phyloP scores from a whole-genome alignment of 2,329 filamentous ascomycete genomes.

The Cordyceps cicadae region DNA sequence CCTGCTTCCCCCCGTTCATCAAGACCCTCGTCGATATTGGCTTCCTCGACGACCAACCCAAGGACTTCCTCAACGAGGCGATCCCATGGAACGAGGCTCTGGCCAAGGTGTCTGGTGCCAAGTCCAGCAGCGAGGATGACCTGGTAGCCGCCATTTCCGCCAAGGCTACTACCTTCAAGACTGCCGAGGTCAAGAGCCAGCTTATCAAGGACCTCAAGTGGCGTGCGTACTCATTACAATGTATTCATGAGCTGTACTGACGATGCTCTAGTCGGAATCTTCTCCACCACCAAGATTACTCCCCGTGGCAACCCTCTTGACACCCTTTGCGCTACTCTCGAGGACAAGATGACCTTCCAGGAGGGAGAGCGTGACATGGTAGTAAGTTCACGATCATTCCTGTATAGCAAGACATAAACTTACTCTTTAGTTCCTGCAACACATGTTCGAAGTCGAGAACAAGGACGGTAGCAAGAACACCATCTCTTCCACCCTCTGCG shows the following conservation, averaged over 20 bases:
- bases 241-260: neutral
- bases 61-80: conserved; percentile 56
- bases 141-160: conserved; percentile 64
- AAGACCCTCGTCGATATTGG: conserved; percentile 80
- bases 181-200: conserved; percentile 52
- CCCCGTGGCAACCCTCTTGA: conserved; percentile 75
- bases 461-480: conserved; percentile 71
- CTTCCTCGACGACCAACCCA: conserved; percentile 68
- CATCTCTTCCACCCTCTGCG: conserved; percentile 69
- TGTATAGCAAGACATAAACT: conserved; percentile 16
- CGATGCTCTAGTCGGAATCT: conserved; percentile 40
- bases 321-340: conserved; percentile 80
- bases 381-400: conserved; percentile 30
- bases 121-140: conserved; percentile 58
- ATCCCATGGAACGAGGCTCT: conserved; percentile 81
- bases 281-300: conserved; percentile 60
- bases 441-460: conserved; percentile 77
- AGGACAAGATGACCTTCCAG: conserved; percentile 86
- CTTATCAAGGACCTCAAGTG: conserved; percentile 9
- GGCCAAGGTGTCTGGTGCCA: conserved; percentile 63
- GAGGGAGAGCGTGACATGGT: conserved; percentile 78
- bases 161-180: conserved; percentile 61
- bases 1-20: conserved; percentile 86
- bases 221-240: neutral
- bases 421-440: conserved; percentile 46